Conservation (phyloP, 78 protist genomes). For the Dictyostelium brefeldianum region DNA sequence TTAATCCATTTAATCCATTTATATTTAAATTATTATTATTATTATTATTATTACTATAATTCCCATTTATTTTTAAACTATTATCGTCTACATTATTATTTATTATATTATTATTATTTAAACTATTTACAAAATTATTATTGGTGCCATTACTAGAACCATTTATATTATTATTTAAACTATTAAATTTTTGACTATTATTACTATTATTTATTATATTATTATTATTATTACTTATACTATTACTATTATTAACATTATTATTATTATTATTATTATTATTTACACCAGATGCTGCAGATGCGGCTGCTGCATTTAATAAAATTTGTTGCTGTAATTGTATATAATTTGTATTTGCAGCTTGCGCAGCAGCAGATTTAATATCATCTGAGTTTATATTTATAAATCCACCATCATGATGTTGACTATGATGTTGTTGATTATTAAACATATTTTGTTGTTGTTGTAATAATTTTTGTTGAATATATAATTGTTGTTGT, state of each 20-base stretch:
- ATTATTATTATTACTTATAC: neutral
- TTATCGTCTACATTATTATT: neutral
- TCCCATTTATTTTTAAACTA: conserved; percentile 9
- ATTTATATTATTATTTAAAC: conserved; percentile 34
- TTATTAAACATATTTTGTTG: neutral
- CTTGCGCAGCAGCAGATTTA: neutral
- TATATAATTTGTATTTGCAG: conserved; percentile 7
- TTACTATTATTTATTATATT: neutral
- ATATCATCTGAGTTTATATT: neutral
- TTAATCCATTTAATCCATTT: conserved; percentile 8
- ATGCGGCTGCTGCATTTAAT: neutral
- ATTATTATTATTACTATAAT: neutral
- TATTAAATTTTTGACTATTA: conserved; percentile 20
- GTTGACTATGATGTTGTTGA: neutral
- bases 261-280: neutral
- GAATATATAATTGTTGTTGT: conserved; percentile 11
- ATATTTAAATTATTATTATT: neutral
- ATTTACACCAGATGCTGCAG: conserved; percentile 1
- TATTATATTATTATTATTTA: neutral
- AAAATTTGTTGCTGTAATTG: neutral
- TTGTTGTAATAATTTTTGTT: neutral
- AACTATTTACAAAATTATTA: conserved; percentile 13
- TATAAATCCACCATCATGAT: neutral
- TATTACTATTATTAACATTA: neutral
- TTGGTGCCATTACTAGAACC: conserved; percentile 4